A percentile compares a stretch with the other conserved stretches of the same genome.
These are phyloP conservation scores for Macrolepiota albuminosa DNA, from an alignment of 768 basidiomycete genomes.

Conservation along the genomic window DNA sequence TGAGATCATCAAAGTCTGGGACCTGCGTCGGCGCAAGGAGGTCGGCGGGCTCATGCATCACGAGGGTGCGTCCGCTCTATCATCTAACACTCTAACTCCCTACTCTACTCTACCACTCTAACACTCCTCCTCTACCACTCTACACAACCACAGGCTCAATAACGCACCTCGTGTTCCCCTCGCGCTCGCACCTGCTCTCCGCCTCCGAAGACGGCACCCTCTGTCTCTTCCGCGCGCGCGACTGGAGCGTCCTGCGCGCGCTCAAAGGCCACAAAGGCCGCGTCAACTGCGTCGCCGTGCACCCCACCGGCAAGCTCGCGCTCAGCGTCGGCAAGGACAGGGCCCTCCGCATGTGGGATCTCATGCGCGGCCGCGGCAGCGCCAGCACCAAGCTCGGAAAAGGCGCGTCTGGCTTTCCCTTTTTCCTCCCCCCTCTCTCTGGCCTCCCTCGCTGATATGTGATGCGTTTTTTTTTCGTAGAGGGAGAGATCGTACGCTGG, in stretches of 20 bases:
- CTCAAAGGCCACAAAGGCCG: slow-evolving; percentile 93
- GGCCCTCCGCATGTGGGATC: slow-evolving; percentile 96
- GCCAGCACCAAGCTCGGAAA: slow-evolving; percentile 88
- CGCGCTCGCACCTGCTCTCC: slow-evolving; percentile 84
- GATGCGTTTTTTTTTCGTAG: slow-evolving; percentile 30
- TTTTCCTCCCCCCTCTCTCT: no score
- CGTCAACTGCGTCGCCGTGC: slow-evolving; percentile 86
- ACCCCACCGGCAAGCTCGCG: slow-evolving; percentile 89
- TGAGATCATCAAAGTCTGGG: slow-evolving; percentile 97
- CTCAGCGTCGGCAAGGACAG: slow-evolving; percentile 88
- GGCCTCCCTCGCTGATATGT: not conserved
- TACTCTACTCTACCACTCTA: not conserved
- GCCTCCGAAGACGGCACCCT: slow-evolving; percentile 92
- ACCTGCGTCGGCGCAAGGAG: slow-evolving; percentile 86
- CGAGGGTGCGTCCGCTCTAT: slow-evolving; percentile 53
- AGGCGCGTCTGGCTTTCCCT: slow-evolving; percentile 42
- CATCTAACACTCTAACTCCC: not conserved
- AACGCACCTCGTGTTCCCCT: slow-evolving; percentile 82
- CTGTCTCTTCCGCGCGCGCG: slow-evolving; percentile 85
- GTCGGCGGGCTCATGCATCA: slow-evolving; percentile 94
- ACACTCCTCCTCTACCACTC: no score
- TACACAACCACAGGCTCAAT: slow-evolving; percentile 65
- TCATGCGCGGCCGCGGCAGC: slow-evolving; percentile 89
- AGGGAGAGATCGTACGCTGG: slow-evolving; percentile 93
- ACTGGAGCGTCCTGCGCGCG: slow-evolving; percentile 86